phyloP scores from a whole-genome alignment of 495 filamentous ascomycete species.

The Trypethelium eluteriae region DNA sequence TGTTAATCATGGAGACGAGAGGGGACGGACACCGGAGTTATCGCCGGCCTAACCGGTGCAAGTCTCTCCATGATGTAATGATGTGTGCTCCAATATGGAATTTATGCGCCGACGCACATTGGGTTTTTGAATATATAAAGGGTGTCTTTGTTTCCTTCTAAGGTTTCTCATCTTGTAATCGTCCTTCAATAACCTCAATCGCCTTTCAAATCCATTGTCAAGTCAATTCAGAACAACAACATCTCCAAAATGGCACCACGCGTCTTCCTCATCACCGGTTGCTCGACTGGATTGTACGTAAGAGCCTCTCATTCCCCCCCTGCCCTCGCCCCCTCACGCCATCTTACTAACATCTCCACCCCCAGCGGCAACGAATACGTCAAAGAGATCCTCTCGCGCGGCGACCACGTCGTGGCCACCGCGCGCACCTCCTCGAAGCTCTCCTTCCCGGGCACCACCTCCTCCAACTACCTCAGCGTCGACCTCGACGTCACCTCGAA shows the following conservation, averaged over 20 bases:
- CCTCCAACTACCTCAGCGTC: slow-evolving; percentile 27
- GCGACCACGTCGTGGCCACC: slow-evolving; percentile 36
- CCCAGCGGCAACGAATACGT: slow-evolving; percentile 33
- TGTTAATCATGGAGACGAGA: no score
- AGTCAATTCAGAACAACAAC: not conserved
- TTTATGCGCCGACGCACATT: no score
- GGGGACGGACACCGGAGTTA: no score
- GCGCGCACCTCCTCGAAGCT: slow-evolving; percentile 32
- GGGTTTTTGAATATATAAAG: no score
- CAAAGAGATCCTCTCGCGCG: slow-evolving; percentile 28
- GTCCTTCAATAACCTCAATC: no score
- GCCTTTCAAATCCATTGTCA: not conserved
- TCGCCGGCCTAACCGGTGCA: not conserved
- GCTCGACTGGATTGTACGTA: slow-evolving; percentile 29
- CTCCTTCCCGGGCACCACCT: slow-evolving; percentile 18
- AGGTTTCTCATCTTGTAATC: no score
- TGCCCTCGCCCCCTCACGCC: slow-evolving; percentile 22
- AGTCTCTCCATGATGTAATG: slow-evolving; percentile 7
- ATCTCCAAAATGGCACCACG: slow-evolving; percentile 19
- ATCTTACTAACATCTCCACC: slow-evolving; percentile 28
- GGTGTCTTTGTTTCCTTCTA: no score
- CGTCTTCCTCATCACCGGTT: slow-evolving; percentile 37
- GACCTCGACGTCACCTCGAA: slow-evolving; percentile 32
- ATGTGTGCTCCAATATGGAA: no score
- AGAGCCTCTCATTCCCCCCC: not conserved